Base-by-base conservation (phyloP, 495 filamentous ascomycete genomes). In the Neurospora pannonica region DNA sequence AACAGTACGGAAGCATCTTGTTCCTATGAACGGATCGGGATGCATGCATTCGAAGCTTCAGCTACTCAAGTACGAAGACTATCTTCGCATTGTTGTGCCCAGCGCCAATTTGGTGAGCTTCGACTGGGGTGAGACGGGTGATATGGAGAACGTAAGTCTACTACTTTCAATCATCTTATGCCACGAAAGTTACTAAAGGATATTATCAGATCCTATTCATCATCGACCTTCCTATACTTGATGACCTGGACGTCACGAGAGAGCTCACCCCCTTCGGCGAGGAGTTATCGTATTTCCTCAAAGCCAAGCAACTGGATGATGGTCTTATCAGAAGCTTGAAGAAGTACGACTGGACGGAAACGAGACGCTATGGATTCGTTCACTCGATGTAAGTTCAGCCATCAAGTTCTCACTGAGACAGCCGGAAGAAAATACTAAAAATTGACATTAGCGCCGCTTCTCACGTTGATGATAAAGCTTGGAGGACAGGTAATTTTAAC, bases 1-100 rank as follows among this genome's bases (percentile, higher is more conserved):
- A 34, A 67, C 54, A 67, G 54, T 67, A 15, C 54, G 54, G 15
- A 67, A 67, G 15, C 54, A 67, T 67, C 28, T 67, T 36, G 54
- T 67, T 19, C 93, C 81, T 79, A 93, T 78, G 88, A 86, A 70
- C 40, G 70, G 75, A 19, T 69, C 79, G 2, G 85, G 85, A 11
- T 76, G 86, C 76, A 97, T 97, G 94, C 94, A 97, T 78, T 96
- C 93, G 6, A 97, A 97, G 77, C 82, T 97, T 15, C 92, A 94
- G 87, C 84, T 97, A 1, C 85, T 97, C 1, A 94, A 93, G 76
- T 90, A 94, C 75, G 84, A 86, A 0, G 77, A 74, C 0, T 89
- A 94, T 77, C 78, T 97, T 3, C 87, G 94, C 0, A 86, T 97
- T 11, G 94, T 88, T 0, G 87, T 97, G 0, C 94, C 94, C 0